A percentile compares a stretch with the other conserved stretches of the same genome.
Conservation (phyloP, 768 basidiomycete species). For the Auricularia cornea region DNA sequence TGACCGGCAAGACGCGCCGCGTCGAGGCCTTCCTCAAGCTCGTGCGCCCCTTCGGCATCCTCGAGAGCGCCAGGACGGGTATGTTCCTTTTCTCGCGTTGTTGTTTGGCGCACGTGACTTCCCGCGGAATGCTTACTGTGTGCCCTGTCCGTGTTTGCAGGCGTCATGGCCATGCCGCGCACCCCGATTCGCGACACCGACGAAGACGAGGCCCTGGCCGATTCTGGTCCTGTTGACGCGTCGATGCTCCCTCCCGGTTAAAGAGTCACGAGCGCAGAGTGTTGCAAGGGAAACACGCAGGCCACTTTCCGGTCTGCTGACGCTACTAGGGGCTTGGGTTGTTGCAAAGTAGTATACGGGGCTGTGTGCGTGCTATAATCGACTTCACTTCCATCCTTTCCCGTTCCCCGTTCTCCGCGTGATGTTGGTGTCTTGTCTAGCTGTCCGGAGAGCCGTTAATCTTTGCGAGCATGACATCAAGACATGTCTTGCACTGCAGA, state of each 20-base stretch:
- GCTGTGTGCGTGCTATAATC: too few species aligned
- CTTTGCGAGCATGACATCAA: too few species aligned
- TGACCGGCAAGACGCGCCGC: conserved; percentile 84
- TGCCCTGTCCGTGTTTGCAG: conserved; percentile 30
- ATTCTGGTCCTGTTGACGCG: conserved; percentile 65
- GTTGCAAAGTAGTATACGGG: too few species aligned
- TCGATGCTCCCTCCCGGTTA: conserved; percentile 92
- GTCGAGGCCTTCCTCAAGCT: conserved; percentile 90
- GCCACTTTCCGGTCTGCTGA: too few species aligned
- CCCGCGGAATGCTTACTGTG: background rate
- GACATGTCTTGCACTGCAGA: too few species aligned
- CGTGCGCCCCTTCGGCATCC: conserved; percentile 88
- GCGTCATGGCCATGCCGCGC: conserved; percentile 96
- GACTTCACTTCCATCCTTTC: too few species aligned
- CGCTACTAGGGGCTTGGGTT: too few species aligned
- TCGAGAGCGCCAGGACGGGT: conserved; percentile 95
- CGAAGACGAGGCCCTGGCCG: conserved; percentile 46
- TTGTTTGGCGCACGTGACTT: background rate
- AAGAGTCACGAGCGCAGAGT: conserved; percentile 12
- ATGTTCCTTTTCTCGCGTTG: conserved; percentile 16
- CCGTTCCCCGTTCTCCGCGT: too few species aligned
- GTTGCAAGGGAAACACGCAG: too few species aligned
- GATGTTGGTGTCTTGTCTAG: too few species aligned
- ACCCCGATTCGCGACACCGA: conserved; percentile 65
- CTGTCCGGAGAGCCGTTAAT: too few species aligned